Evolutionary conservation across 2,329 filamentous ascomycete genomes (phyloP).

Genomic region (Penicillium janthinellum): DNA sequence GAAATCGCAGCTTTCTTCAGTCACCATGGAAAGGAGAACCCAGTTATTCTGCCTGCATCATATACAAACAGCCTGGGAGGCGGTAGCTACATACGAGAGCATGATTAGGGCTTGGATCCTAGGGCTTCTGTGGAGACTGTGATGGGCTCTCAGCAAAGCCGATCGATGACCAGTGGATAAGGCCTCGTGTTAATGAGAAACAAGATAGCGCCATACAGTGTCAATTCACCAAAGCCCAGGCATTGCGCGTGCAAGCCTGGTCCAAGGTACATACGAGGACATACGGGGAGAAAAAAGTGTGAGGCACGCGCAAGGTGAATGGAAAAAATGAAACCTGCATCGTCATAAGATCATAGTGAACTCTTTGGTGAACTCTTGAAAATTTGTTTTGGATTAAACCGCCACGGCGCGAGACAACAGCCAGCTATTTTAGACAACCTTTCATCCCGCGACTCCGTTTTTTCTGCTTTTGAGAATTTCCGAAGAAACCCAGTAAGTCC

Average conservation of each 20-base stretch:
- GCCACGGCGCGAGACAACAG: constrained; percentile 45
- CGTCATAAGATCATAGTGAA: constrained; percentile 39
- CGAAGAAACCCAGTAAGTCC: constrained; percentile 33
- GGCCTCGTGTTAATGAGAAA: background rate
- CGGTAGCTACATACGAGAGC: too few species aligned
- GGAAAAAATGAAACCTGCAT: constrained; percentile 28
- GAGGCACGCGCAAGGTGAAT: constrained; percentile 8
- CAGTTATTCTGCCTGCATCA: too few species aligned
- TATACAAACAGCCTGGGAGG: too few species aligned
- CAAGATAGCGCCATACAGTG: background rate
- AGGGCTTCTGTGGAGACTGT: background rate
- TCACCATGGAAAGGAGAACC: too few species aligned
- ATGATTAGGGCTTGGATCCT: too few species aligned
- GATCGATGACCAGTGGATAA: background rate
- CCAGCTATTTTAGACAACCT: constrained; percentile 46
- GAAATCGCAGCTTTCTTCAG: too few species aligned
- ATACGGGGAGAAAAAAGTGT: background rate
- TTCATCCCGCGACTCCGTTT: constrained; percentile 46
- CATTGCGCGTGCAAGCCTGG: too few species aligned
- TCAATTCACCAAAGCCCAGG: background rate
- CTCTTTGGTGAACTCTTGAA: constrained; percentile 29
- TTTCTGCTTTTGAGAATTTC: constrained; percentile 35
- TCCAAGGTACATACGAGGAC: background rate
- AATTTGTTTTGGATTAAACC: constrained; percentile 46
- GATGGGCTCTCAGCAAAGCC: background rate